Evolutionary conservation across 2,329 filamentous ascomycete species (phyloP), one percentile per base, ranked within the genome.

Genomic region (Fusarium clavum): DNA sequence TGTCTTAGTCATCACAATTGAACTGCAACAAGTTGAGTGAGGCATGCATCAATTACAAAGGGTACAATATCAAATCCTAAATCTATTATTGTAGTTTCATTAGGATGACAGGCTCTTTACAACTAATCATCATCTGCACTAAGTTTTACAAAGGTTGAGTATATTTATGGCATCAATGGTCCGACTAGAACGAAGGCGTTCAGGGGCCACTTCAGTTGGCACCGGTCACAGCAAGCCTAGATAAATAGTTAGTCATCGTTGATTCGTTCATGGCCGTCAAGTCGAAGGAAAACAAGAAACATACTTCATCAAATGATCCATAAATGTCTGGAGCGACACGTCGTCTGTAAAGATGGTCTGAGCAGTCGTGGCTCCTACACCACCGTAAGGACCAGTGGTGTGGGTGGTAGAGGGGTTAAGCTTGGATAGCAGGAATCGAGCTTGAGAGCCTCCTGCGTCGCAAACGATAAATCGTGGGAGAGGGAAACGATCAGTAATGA

Each of bases 311-410:
- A 99, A 85, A 83, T 98, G 94, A 77, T 99, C 96, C 96, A 99
- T 99, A 79, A 99, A 99, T 2, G 95, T 98, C 82, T 98, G 95
- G 78, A 99, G 84, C 57, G 94, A 98, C 57, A 99, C 96, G 80
- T 99, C 96, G 77, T 99, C 96, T 1, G 96, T 99, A 83, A 99
- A 99, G 76, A 99, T 99, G 8, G 96, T 99, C 82, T 99, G 96
- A 11, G 95, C 94, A 48, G 92, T 94, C 77, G 95, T 93, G 5
- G 88, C 87, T 30, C 92, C 90, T 51, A 95, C 92, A 67, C 94
- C 94, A 59, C 96, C 96, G 77, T 97, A 98, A 14, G 93, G 92
- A 56, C 94, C 93, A 1, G 92, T 94, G 1, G 96, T 98, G 80
- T 99, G 96, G 16, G 96, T 99, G 6, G 96, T 99, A 3, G 93